Conservation (phyloP, 2,329 filamentous ascomycete genomes). For the Colletotrichum sojae region DNA sequence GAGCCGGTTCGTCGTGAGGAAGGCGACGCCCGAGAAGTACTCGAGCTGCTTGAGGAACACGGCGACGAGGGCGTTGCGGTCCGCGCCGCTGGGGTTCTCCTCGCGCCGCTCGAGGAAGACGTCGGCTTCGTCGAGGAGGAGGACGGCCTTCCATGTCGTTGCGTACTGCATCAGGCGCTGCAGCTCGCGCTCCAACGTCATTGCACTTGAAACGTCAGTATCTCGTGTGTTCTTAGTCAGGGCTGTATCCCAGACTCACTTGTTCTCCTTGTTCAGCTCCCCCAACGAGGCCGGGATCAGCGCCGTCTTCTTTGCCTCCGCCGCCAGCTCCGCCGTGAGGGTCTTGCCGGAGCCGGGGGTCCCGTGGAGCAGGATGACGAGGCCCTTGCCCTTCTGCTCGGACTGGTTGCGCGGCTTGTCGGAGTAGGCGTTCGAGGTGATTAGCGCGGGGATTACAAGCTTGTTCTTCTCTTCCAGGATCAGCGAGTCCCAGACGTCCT, state of each 20-base stretch:
- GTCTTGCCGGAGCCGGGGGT: slow-evolving; percentile 11
- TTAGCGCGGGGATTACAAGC: slow-evolving; percentile 44
- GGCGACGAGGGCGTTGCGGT: slow-evolving; percentile 7
- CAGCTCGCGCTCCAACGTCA: neutral
- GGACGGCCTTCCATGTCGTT: neutral
- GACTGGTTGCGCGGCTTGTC: slow-evolving; percentile 46
- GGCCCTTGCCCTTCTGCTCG: slow-evolving; percentile 43
- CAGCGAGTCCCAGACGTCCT: slow-evolving; percentile 44
- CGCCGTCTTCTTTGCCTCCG: slow-evolving; percentile 1
- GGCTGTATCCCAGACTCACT: neutral
- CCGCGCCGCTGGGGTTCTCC: neutral
- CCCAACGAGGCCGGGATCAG: slow-evolving; percentile 35
- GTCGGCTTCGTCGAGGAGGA: slow-evolving; percentile 11
- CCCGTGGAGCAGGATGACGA: slow-evolving; percentile 7
- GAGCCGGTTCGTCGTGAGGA: slow-evolving; percentile 90
- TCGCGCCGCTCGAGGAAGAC: slow-evolving; percentile 5
- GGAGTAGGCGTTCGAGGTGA: slow-evolving; percentile 41
- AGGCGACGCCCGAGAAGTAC: slow-evolving; percentile 92
- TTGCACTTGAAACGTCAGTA: neutral
- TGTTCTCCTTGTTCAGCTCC: slow-evolving; percentile 23
- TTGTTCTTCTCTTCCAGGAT: slow-evolving; percentile 46
- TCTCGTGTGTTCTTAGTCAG: neutral
- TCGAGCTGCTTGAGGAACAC: slow-evolving; percentile 74
- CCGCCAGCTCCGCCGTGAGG: neutral
- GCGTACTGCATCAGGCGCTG: neutral